These are phyloP conservation scores for Talaromyces thailandensis DNA, from an alignment of 495 filamentous ascomycete species.

Conservation along the genomic window DNA sequence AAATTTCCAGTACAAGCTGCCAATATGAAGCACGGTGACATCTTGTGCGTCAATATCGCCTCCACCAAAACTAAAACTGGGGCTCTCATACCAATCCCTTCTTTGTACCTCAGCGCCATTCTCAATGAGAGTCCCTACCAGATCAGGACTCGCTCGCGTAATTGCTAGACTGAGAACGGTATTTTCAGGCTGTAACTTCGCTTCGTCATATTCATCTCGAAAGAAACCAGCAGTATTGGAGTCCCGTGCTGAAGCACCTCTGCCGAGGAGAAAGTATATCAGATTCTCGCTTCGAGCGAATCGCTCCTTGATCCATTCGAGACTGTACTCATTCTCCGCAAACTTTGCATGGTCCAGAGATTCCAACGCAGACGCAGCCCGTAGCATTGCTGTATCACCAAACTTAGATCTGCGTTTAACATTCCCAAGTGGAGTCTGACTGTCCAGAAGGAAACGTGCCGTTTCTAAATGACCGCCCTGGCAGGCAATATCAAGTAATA, in stretches of 20 bases:
- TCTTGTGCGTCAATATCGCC: background rate
- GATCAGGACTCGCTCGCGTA: background rate
- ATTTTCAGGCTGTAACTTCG: background rate
- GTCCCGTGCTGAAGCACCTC: conserved; percentile 9
- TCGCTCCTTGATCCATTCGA: conserved; percentile 3
- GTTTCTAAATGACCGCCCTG: background rate
- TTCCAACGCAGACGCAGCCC: background rate
- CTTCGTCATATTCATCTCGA: background rate
- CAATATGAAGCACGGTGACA: conserved; percentile 10
- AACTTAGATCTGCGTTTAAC: background rate
- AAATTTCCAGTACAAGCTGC: conserved; percentile 9
- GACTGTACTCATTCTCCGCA: background rate
- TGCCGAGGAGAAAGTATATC: conserved; percentile 11
- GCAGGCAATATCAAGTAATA: conserved; percentile 1
- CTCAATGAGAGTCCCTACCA: conserved; percentile 10
- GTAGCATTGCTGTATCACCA: conserved; percentile 3
- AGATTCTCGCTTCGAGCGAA: conserved; percentile 7
- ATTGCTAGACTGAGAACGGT: conserved; percentile 8
- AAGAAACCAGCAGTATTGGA: background rate
- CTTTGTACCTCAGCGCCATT: conserved; percentile 9
- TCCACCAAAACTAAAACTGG: background rate
- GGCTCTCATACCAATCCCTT: background rate
- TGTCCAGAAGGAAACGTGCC: conserved; percentile 2
- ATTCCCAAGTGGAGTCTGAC: background rate
- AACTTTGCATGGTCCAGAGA: background rate